These are phyloP conservation scores for Kluyveromyces lactis DNA, from an alignment of 805 yeast species.

Conservation along the genomic window DNA sequence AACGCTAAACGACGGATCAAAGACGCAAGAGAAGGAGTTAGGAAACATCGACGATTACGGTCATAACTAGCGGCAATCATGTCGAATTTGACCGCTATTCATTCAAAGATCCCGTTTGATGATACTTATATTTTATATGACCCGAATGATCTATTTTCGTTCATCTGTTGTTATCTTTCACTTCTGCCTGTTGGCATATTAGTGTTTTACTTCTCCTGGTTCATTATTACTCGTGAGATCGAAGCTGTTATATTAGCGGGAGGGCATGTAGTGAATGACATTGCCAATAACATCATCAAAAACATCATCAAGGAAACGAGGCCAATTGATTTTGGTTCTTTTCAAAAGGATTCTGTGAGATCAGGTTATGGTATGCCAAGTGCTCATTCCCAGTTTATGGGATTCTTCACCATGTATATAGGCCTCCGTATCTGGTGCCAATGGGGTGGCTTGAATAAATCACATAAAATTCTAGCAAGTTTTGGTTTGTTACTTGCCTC, in stretches of 20 bases:
- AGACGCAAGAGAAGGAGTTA: too few species aligned
- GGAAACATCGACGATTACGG: too few species aligned
- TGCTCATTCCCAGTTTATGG: slow-evolving; percentile 95
- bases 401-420: slow-evolving; percentile 60
- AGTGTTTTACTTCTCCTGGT: slow-evolving; percentile 77
- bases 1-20: too few species aligned
- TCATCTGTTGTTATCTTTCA: slow-evolving; percentile 61
- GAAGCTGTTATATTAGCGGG: slow-evolving; percentile 77
- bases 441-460: slow-evolving; percentile 32
- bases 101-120: slow-evolving; percentile 55
- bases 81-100: slow-evolving; percentile 1
- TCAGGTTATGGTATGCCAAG: slow-evolving; percentile 93
- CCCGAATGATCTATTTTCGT: slow-evolving; percentile 52
- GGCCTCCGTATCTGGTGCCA: slow-evolving; percentile 36
- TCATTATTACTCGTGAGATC: slow-evolving; percentile 70
- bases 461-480: slow-evolving; percentile 27
- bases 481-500: slow-evolving; percentile 23
- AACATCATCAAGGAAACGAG: slow-evolving; percentile 59
- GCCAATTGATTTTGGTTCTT: slow-evolving; percentile 40
- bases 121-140: slow-evolving; percentile 80
- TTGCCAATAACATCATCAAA: slow-evolving; percentile 62
- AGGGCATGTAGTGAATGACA: slow-evolving; percentile 79
- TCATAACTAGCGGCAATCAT: neutral
- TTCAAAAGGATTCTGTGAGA: slow-evolving; percentile 34
- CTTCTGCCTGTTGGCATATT: slow-evolving; percentile 72